Evolutionary conservation across 768 basidiomycete species (phyloP).

Genomic region (Coprinopsis marcescibilis): DNA sequence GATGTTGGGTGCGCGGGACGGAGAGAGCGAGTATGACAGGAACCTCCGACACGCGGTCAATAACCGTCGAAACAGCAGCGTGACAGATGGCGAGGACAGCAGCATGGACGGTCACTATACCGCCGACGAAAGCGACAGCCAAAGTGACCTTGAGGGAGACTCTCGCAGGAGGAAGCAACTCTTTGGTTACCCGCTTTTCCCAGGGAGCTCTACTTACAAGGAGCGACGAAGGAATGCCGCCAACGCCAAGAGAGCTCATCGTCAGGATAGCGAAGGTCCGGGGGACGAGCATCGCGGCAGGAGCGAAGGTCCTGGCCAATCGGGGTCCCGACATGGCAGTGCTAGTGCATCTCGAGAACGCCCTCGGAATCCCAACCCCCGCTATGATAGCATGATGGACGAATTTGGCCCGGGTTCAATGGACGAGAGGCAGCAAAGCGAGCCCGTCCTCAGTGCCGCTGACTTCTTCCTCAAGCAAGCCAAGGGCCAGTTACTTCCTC

Average conservation of each 20-base stretch:
- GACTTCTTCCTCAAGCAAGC: constrained; percentile 66
- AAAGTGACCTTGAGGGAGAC: constrained; percentile 14
- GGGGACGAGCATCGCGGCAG: constrained; percentile 26
- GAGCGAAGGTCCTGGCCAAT: constrained; percentile 12
- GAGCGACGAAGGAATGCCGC: constrained; percentile 65
- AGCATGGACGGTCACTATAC: constrained; percentile 12
- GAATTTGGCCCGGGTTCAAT: constrained; percentile 23
- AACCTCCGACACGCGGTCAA: constrained; percentile 28
- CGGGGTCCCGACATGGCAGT: constrained; percentile 10
- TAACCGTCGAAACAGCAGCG: constrained; percentile 15
- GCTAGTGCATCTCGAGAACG: constrained; percentile 11
- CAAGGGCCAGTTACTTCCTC: constrained; percentile 42
- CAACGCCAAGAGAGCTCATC: constrained; percentile 15
- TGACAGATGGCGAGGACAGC: constrained; percentile 20
- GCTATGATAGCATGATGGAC: constrained; percentile 23
- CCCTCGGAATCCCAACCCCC: constrained; percentile 8
- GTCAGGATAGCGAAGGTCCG: constrained; percentile 24
- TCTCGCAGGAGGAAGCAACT: constrained; percentile 39
- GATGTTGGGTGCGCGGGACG: constrained; percentile 34
- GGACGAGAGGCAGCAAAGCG: constrained; percentile 19
- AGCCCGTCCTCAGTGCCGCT: constrained; percentile 43
- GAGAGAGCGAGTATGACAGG: constrained; percentile 34
- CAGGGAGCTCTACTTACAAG: constrained; percentile 86
- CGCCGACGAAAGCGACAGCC: constrained; percentile 6
- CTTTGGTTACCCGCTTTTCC: constrained; percentile 66